Conservation (phyloP, 2,329 filamentous ascomycete genomes). For the Didymella sp. region DNA sequence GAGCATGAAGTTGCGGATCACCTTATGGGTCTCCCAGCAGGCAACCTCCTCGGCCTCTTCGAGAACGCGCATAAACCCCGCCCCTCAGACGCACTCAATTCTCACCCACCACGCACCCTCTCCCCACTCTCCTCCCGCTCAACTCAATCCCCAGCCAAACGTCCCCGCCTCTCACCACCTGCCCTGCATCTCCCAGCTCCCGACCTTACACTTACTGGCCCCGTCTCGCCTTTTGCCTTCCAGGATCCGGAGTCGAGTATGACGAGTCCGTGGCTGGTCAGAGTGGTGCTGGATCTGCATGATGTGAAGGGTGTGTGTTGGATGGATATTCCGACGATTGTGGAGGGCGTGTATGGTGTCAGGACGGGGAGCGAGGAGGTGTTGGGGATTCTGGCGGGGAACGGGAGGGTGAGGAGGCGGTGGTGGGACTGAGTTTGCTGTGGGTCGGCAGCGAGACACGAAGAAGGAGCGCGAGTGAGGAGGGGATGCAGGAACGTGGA, state of each 20-base stretch:
- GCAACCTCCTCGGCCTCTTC: constrained; percentile 14
- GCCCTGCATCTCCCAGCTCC: not conserved
- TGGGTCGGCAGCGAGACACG: not conserved
- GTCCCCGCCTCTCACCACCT: constrained; percentile 4
- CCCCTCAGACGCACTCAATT: constrained; percentile 6
- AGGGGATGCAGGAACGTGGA: no score
- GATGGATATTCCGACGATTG: constrained; percentile 47
- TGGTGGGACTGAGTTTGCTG: constrained; percentile 47
- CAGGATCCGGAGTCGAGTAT: constrained; percentile 39
- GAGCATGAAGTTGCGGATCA: constrained; percentile 12
- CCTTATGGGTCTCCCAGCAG: not conserved
- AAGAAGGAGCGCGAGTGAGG: not conserved
- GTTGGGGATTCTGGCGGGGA: constrained; percentile 44
- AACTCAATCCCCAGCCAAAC: constrained; percentile 1
- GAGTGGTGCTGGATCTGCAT: constrained; percentile 46
- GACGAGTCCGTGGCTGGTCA: constrained; percentile 48
- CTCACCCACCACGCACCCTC: not conserved
- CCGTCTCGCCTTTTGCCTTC: constrained; percentile 36
- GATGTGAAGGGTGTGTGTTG: constrained; percentile 47
- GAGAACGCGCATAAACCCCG: not conserved
- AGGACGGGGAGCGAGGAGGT: constrained; percentile 46
- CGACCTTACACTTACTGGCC: not conserved
- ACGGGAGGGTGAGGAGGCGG: constrained; percentile 41
- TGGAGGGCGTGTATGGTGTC: constrained; percentile 45
- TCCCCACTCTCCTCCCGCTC: not conserved